Percentiles rank a stretch among this genome's conserved stretches.
phyloP scores from a whole-genome alignment of 768 basidiomycete genomes.

The Omphalotus guepiniiformis region DNA sequence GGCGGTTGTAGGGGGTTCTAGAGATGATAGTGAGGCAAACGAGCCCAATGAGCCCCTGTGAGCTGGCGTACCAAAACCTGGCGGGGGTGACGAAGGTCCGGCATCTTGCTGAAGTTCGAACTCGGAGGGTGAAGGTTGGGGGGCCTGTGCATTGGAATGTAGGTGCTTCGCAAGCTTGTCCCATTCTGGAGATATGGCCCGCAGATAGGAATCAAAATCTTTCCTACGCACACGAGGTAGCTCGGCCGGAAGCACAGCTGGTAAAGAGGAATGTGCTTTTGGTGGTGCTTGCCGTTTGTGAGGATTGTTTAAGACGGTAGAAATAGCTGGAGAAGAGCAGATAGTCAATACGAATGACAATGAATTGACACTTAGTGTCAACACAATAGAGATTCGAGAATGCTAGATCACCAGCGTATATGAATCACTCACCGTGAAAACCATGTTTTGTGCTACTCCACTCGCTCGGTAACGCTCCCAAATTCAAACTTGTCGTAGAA shows the following conservation, averaged over 20 bases:
- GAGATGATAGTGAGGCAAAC: slow-evolving; percentile 5
- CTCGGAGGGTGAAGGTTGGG: slow-evolving; percentile 14
- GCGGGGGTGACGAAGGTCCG: slow-evolving; percentile 22
- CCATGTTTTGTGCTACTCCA: slow-evolving; percentile 85
- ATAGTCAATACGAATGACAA: slow-evolving; percentile 1
- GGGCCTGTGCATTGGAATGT: slow-evolving; percentile 14
- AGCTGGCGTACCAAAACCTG: slow-evolving; percentile 28
- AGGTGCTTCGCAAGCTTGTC: slow-evolving; percentile 51
- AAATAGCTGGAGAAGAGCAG: slow-evolving; percentile 60
- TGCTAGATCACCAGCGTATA: slow-evolving; percentile 2
- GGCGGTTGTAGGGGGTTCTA: slow-evolving; percentile 6
- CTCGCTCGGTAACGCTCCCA: slow-evolving; percentile 50
- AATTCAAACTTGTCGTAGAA: slow-evolving; percentile 44
- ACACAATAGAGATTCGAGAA: no score
- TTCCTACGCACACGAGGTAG: slow-evolving; percentile 77
- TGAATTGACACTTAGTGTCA: no score
- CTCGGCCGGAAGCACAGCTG: slow-evolving; percentile 64
- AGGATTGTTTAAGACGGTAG: slow-evolving; percentile 90
- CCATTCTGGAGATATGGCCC: slow-evolving; percentile 72
- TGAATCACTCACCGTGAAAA: slow-evolving; percentile 68
- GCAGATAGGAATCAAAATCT: slow-evolving; percentile 83
- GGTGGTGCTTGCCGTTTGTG: slow-evolving; percentile 81
- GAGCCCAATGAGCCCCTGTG: slow-evolving; percentile 12
- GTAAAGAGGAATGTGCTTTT: slow-evolving; percentile 79
- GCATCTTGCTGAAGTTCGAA: slow-evolving; percentile 36